Evolutionary conservation across 805 yeast genomes (phyloP).

Genomic region (Alloascoidea hylecoeti): DNA sequence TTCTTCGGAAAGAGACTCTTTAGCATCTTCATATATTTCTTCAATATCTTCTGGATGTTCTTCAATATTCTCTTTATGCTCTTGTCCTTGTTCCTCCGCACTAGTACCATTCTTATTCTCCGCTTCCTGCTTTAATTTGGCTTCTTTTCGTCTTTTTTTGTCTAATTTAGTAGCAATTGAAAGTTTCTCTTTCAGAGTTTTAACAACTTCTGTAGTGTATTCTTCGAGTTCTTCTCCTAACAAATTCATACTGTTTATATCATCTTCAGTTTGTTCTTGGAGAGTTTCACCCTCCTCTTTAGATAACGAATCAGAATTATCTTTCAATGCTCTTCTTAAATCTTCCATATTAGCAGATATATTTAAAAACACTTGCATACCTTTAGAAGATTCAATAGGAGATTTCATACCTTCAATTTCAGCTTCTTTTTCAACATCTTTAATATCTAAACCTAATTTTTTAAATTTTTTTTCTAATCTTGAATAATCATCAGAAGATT

Average conservation of each 20-base stretch:
- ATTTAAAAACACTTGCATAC: not conserved
- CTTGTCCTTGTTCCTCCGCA: too few relatives aligned
- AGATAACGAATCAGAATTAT: not conserved
- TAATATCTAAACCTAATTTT: not conserved
- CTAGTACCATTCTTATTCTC: too few relatives aligned
- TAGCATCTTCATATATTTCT: too few relatives aligned
- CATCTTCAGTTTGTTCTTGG: not conserved
- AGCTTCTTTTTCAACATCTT: conserved; percentile 1
- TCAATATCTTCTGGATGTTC: too few relatives aligned
- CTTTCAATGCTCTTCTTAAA: not conserved
- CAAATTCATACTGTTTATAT: not conserved
- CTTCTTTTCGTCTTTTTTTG: not conserved
- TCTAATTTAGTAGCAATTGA: not conserved
- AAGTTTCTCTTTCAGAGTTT: not conserved
- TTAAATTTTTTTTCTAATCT: conserved; percentile 1
- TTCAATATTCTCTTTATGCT: too few relatives aligned
- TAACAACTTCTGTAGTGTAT: not conserved
- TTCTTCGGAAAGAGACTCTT: too few relatives aligned
- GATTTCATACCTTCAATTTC: not conserved
- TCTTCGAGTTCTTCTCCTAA: not conserved
- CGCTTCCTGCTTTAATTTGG: too few relatives aligned
- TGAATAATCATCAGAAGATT: not conserved
- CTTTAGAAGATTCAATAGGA: not conserved
- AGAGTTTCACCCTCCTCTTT: not conserved
- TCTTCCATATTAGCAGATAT: not conserved